Conservation (phyloP, 139 green algal genomes). For the Chlamydomonas sp. region DNA sequence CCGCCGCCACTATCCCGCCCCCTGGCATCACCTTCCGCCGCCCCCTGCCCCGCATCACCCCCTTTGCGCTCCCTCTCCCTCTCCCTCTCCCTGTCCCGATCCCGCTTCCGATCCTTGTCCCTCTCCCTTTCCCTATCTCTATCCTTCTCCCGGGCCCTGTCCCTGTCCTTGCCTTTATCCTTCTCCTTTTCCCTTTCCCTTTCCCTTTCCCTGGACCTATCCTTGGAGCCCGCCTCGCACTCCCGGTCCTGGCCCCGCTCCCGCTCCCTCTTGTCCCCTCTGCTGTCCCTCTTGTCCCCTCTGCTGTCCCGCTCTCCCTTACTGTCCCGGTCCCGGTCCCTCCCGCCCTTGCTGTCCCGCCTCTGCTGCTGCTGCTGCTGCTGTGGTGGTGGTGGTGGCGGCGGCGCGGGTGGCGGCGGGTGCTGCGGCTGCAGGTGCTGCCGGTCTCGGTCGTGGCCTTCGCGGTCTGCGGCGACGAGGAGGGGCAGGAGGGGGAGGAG, state of each 20-base stretch:
- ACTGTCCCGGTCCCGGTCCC: not conserved
- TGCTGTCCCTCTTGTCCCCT: not conserved
- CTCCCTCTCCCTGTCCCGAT: not conserved
- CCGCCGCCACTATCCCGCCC: not conserved
- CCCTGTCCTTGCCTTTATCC: not conserved
- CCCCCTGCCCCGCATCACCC: not conserved
- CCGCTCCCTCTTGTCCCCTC: not conserved
- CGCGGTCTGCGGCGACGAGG: too few relatives aligned
- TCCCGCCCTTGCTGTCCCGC: not conserved
- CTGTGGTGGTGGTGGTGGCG: not conserved
- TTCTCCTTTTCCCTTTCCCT: not conserved
- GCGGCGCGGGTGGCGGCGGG: too few relatives aligned
- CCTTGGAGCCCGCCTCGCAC: not conserved
- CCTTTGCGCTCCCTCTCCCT: not conserved
- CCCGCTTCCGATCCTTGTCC: not conserved
- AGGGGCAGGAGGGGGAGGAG: too few relatives aligned
- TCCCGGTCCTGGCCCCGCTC: constrained; percentile 9
- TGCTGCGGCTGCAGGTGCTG: too few relatives aligned
- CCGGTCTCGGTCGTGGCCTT: too few relatives aligned
- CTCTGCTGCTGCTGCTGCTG: not conserved
- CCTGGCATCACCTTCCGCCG: not conserved
- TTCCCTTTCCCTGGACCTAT: not conserved
- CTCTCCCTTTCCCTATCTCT: not conserved
- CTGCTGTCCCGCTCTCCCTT: not conserved
- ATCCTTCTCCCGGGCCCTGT: not conserved